Evolutionary conservation across 2,329 filamentous ascomycete species (phyloP).

Genomic region (Samsoniella hepiali): DNA sequence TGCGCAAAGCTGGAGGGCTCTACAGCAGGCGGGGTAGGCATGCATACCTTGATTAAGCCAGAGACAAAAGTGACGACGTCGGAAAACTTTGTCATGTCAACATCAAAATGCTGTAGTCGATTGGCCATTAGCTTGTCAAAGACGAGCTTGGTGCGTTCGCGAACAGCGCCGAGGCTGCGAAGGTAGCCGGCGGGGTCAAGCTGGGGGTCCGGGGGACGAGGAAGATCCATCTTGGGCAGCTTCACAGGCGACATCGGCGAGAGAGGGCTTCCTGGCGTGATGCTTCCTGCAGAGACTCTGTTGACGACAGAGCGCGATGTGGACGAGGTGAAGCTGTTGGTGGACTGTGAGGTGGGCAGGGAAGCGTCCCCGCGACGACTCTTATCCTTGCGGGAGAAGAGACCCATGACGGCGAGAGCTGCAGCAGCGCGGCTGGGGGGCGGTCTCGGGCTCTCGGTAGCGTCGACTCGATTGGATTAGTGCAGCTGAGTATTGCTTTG

Average conservation of each 20-base stretch:
- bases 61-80: conserved; percentile 85
- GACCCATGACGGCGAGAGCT: conserved; percentile 43
- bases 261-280: conserved; percentile 45
- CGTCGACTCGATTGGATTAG: not conserved
- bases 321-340: conserved; percentile 50
- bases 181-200: conserved; percentile 88
- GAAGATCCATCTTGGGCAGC: conserved; percentile 75
- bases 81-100: conserved; percentile 79
- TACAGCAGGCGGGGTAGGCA: not conserved
- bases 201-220: conserved; percentile 80
- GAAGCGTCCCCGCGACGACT: conserved; percentile 41
- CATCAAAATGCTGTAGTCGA: conserved; percentile 79
- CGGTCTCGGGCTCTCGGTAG: conserved; percentile 4
- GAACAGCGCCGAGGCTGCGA: conserved; percentile 81
- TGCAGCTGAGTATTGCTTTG: not conserved
- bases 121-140: conserved; percentile 74
- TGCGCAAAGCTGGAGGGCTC: not conserved
- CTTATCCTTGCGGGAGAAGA: conserved; percentile 56
- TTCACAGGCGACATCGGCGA: conserved; percentile 50
- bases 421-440: not conserved
- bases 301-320: conserved; percentile 47
- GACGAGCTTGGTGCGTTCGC: conserved; percentile 72
- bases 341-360: conserved; percentile 45
- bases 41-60: conserved; percentile 85
- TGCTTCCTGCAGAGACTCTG: conserved; percentile 50